phyloP scores from a whole-genome alignment of 345 rosid species.

The Salix arbutifolia region DNA sequence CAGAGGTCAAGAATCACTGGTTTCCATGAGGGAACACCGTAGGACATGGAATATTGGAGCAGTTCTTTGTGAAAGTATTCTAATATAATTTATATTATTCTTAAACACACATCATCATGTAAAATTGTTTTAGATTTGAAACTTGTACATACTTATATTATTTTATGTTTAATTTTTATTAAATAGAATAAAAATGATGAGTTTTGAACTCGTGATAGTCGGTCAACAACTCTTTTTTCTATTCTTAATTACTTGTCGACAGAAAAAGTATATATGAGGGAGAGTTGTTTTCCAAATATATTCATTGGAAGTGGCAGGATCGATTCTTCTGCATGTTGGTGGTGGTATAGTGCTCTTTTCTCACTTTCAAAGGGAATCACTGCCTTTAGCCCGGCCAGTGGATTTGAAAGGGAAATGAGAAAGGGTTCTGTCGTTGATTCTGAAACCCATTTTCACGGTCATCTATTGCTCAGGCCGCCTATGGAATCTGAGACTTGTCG shows the following conservation, averaged over 20 bases:
- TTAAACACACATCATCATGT: too few relatives aligned
- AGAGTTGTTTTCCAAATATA: neutral
- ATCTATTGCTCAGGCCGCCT: neutral
- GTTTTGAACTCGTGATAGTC: too few relatives aligned
- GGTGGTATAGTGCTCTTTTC: neutral
- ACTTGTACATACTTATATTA: too few relatives aligned
- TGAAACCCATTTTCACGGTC: slow-evolving; percentile 10
- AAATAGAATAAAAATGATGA: too few relatives aligned
- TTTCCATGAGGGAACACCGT: neutral
- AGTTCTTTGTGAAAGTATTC: too few relatives aligned
- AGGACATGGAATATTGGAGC: slow-evolving; percentile 23
- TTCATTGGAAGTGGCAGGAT: neutral
- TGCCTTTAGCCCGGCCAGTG: slow-evolving; percentile 12
- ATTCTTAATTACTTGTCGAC: neutral
- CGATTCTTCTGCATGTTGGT: neutral
- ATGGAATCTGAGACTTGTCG: neutral
- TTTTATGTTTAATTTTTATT: too few relatives aligned
- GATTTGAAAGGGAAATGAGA: slow-evolving; percentile 7
- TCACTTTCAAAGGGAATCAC: slow-evolving; percentile 14
- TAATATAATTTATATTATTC: too few relatives aligned
- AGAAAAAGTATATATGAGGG: neutral
- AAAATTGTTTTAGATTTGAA: too few relatives aligned
- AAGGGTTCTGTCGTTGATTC: slow-evolving; percentile 17
- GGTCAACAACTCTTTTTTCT: neutral
- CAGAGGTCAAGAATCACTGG: slow-evolving; percentile 12